phyloP scores from a whole-genome alignment of 2,329 filamentous ascomycete species.

The Xylariomycetidae sp. region DNA sequence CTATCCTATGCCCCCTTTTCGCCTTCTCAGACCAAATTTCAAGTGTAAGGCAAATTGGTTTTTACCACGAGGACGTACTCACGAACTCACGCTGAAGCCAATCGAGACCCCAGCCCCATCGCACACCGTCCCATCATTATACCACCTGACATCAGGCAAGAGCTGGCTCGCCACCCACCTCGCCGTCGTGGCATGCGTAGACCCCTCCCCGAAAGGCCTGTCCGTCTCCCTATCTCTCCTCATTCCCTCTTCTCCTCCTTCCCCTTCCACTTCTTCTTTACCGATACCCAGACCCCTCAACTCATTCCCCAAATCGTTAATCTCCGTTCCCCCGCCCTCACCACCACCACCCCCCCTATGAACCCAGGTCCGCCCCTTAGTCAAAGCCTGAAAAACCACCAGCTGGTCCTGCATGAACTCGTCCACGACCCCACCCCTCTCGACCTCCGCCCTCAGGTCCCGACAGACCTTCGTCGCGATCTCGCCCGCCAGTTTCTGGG shows the following conservation, averaged over 20 bases:
- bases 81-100: background rate
- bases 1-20: background rate
- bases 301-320: no score
- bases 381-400: conserved; percentile 55
- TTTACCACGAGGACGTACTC: no score
- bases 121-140: conserved; percentile 45
- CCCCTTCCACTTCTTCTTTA: no score
- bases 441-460: conserved; percentile 41
- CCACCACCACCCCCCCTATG: conserved; percentile 21
- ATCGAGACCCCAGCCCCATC: conserved; percentile 19
- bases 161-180: conserved; percentile 54
- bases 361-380: conserved; percentile 47
- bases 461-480: conserved; percentile 42
- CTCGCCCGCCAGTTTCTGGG: conserved; percentile 29
- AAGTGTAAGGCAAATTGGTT: background rate
- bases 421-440: conserved; percentile 45
- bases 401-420: conserved; percentile 58
- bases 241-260: conserved; percentile 17
- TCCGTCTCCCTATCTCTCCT: conserved; percentile 40
- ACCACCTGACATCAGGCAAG: conserved; percentile 45
- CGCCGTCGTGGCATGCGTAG: conserved; percentile 53
- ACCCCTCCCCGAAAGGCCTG: conserved; percentile 53
- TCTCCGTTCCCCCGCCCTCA: no score
- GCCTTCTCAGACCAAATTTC: background rate
- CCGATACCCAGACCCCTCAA: no score